Conservation (phyloP, 495 filamentous ascomycete species). For the Penicillium robsamsonii region DNA sequence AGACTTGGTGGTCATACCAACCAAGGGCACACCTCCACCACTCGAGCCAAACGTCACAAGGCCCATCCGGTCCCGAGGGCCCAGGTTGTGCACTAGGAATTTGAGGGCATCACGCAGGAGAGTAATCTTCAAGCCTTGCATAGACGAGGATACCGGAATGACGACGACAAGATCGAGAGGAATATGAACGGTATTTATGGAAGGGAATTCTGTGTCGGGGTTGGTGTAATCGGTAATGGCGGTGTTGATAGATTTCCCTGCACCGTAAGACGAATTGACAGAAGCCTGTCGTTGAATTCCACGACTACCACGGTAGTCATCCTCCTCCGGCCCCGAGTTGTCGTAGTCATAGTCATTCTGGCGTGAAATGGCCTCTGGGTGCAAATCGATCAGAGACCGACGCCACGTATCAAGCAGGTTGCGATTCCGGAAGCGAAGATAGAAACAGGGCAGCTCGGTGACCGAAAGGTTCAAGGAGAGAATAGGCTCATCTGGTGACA, state of each 20-base stretch:
- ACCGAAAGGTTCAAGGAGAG: constrained; percentile 91
- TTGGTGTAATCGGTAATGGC: constrained; percentile 61
- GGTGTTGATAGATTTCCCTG: constrained; percentile 45
- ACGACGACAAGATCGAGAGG: constrained; percentile 96
- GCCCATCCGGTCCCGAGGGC: constrained; percentile 93
- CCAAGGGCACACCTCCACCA: constrained; percentile 86
- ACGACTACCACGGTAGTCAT: constrained; percentile 73
- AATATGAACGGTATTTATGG: constrained; percentile 73
- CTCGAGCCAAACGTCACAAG: constrained; percentile 97
- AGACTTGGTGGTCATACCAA: constrained; percentile 94
- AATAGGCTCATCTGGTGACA: constrained; percentile 68
- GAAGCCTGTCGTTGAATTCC: constrained; percentile 79
- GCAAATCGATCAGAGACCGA: constrained; percentile 79
- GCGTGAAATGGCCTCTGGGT: constrained; percentile 61
- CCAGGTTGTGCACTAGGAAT: constrained; percentile 90
- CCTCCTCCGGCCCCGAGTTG: constrained; percentile 81
- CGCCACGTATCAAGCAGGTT: constrained; percentile 90
- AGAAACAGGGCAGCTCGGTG: constrained; percentile 92
- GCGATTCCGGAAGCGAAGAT: constrained; percentile 84
- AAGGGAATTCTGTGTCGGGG: constrained; percentile 54
- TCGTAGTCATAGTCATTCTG: constrained; percentile 76
- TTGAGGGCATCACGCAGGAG: constrained; percentile 90
- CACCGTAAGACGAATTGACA: constrained; percentile 78
- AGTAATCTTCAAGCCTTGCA: constrained; percentile 98
- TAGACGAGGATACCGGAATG: constrained; percentile 95